Conservation (phyloP, 2,329 filamentous ascomycete species). For the Talaromyces sp. region DNA sequence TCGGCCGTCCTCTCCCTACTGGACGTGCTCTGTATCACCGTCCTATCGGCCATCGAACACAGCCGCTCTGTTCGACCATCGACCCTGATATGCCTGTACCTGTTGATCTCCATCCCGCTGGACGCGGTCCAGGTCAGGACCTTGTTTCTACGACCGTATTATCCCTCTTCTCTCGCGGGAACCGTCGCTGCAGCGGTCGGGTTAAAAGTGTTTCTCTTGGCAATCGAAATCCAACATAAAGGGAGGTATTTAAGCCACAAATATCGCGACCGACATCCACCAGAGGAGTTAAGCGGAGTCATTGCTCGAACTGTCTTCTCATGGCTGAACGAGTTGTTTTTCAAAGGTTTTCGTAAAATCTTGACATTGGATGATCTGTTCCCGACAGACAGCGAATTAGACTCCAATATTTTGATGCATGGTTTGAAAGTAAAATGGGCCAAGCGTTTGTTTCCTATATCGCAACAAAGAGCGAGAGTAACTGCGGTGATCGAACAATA, state of each 20-base stretch:
- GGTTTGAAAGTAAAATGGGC: not conserved
- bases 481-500: not conserved
- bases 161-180: constrained; percentile 40
- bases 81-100: constrained; percentile 32
- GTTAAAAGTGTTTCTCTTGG: not conserved
- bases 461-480: not conserved
- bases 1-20: not conserved
- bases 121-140: constrained; percentile 38
- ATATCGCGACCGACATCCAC: constrained; percentile 21
- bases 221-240: constrained; percentile 21
- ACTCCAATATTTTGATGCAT: constrained; percentile 15
- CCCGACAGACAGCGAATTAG: constrained; percentile 40
- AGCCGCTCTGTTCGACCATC: constrained; percentile 23
- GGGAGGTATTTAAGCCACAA: constrained; percentile 10
- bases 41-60: constrained; percentile 22
- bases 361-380: constrained; percentile 39
- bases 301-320: constrained; percentile 42
- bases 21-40: constrained; percentile 14
- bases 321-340: constrained; percentile 47
- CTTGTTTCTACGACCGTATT: constrained; percentile 26
- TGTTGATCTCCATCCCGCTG: constrained; percentile 37
- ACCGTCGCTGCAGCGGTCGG: not conserved
- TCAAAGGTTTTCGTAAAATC: constrained; percentile 39
- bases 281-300: constrained; percentile 45
- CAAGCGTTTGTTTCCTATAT: not conserved